A percentile compares a stretch with the other conserved stretches of the same genome.
Evolutionary conservation across 2,329 filamentous ascomycete species (phyloP).

Genomic region (Diplodia mutila): DNA sequence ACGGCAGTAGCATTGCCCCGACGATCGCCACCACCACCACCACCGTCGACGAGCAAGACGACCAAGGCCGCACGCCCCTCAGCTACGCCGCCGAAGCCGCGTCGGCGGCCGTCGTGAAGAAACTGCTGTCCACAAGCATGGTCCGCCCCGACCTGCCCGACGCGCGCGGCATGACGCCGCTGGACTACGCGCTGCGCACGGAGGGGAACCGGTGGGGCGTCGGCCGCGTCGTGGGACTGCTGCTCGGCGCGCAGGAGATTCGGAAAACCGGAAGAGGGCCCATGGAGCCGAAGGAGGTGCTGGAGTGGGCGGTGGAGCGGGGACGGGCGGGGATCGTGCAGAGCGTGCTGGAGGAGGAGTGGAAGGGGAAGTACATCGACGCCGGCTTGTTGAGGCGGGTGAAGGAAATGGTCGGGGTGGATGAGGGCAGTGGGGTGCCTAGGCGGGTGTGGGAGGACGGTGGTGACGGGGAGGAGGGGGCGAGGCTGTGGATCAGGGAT

Average conservation of each 20-base stretch:
- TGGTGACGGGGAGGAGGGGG: not conserved
- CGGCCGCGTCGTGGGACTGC: not conserved
- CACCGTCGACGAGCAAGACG: not conserved
- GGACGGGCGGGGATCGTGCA: not conserved
- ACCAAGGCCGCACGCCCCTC: not conserved
- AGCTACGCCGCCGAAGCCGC: slow-evolving; percentile 1
- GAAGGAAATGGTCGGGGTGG: not conserved
- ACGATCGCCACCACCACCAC: no score
- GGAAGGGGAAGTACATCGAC: not conserved
- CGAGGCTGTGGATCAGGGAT: not conserved
- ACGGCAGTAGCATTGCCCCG: no score
- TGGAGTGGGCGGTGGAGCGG: not conserved
- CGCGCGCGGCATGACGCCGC: not conserved
- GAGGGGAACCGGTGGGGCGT: not conserved
- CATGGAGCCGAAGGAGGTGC: not conserved
- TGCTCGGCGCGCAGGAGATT: not conserved
- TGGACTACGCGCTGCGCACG: not conserved
- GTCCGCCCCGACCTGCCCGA: not conserved
- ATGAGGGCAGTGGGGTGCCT: not conserved
- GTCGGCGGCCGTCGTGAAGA: not conserved
- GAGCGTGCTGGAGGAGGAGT: not conserved
- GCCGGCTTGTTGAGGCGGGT: not conserved
- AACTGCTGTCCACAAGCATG: not conserved
- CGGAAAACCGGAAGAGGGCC: no score
- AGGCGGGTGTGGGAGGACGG: not conserved